These are phyloP conservation scores for Bacterosira constricta DNA, from an alignment of 108 stramenopile genomes.

Conservation along the genomic window DNA sequence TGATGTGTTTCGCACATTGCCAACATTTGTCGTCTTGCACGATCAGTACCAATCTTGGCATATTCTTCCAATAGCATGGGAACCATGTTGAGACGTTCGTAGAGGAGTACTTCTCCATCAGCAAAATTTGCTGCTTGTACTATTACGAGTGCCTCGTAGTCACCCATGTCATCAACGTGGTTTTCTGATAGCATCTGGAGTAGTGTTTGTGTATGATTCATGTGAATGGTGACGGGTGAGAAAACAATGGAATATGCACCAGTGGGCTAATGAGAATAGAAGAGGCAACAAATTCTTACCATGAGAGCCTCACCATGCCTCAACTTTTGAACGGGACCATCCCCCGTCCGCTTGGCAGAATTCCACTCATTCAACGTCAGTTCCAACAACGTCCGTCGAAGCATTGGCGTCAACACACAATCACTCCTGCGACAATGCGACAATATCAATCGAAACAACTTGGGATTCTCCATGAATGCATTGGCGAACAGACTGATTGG, in stretches of 20 bases:
- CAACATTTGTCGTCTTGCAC: constrained; percentile 80
- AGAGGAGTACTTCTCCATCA: constrained; percentile 78
- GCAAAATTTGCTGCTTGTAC: constrained; percentile 79
- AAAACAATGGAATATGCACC: no score
- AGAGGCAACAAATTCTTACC: constrained; percentile 40
- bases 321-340: constrained; percentile 70
- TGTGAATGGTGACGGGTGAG: no score
- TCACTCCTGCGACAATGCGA: constrained; percentile 83
- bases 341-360: constrained; percentile 70
- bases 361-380: constrained; percentile 89
- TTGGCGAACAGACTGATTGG: constrained; percentile 82
- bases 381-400: constrained; percentile 80
- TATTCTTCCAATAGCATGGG: constrained; percentile 83
- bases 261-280: no score
- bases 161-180: constrained; percentile 69
- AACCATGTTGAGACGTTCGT: constrained; percentile 81
- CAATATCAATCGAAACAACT: constrained; percentile 79
- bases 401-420: constrained; percentile 67
- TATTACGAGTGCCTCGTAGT: constrained; percentile 84
- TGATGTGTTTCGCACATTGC: constrained; percentile 81
- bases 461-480: constrained; percentile 82
- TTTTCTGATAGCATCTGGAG: constrained; percentile 52
- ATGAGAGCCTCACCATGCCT: constrained; percentile 78
- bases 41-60: constrained; percentile 73
- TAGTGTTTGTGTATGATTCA: no score